Conservation (phyloP, 345 rosid genomes). For the Heritiera littoralis region DNA sequence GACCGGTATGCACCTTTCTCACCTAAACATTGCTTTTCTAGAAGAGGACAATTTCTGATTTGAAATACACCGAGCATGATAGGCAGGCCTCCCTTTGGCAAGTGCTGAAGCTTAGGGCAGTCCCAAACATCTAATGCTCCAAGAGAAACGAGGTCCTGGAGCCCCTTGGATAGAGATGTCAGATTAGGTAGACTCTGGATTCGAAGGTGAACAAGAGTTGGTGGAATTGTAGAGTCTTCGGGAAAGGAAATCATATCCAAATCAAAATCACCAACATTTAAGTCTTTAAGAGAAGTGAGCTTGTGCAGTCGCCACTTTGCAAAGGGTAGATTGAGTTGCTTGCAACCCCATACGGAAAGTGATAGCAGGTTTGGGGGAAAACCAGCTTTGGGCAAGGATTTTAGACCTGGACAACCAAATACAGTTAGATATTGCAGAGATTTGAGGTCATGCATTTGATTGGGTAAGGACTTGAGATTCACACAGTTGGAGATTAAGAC, state of each 20-base stretch:
- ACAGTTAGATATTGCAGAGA: conserved; percentile 22
- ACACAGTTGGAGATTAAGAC: conserved; percentile 14
- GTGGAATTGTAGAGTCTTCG: conserved; percentile 17
- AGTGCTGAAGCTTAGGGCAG: conserved; percentile 26
- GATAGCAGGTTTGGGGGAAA: conserved; percentile 30
- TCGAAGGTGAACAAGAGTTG: conserved; percentile 17
- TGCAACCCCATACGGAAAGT: conserved; percentile 21
- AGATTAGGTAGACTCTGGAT: conserved; percentile 21
- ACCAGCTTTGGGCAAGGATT: conserved; percentile 31
- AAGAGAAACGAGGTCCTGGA: conserved; percentile 30
- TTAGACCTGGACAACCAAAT: conserved; percentile 10
- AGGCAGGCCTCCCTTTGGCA: conserved; percentile 34
- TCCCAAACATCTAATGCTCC: conserved; percentile 23
- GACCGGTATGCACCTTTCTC: conserved; percentile 32
- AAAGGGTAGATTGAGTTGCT: conserved; percentile 21
- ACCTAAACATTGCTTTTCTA: conserved; percentile 21
- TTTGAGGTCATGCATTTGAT: conserved; percentile 25
- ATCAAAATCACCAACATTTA: conserved; percentile 12
- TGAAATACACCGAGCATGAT: conserved; percentile 21
- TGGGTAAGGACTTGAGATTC: conserved; percentile 30
- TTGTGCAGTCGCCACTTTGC: conserved; percentile 28
- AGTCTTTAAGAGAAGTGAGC: conserved; percentile 33
- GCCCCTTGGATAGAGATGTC: conserved; percentile 23
- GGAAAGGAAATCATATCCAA: conserved; percentile 27
- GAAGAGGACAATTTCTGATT: conserved; percentile 28